Base-by-base conservation (phyloP, 2,329 filamentous ascomycete genomes). In the Diaporthe australafricana region DNA sequence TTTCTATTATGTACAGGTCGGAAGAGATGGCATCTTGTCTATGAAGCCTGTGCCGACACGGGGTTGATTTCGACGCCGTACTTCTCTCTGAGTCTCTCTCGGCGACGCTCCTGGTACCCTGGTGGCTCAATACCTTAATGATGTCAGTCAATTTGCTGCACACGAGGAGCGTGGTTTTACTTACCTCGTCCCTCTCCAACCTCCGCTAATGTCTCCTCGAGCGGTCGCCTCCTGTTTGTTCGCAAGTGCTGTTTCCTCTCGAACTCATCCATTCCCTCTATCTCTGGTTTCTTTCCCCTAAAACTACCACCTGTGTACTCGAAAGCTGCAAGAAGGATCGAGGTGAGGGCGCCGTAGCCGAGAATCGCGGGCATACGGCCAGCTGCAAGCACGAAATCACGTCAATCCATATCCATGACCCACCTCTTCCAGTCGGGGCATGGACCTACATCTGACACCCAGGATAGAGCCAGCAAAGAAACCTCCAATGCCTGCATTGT, bases 161-260 rank as follows among this genome's bases (percentile, higher is more conserved):
- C 40, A 20, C 2, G 20, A 47, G 27, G 30, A 35, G 55, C 25
- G 22, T 35, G 67, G 22, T 14, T 22, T 45, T 32, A 77, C 86
- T 79, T 88, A 96, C 94, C 94, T 89, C 95, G 90, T 76, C 94
- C 94, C 86, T 98, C 95, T 68, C 95, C 95, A 78, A 98, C 80
- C 79, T 96, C 89, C 30, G 90, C 89, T 75, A 98, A 85, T 2
- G 94, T 97, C 85, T 98, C 92, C 80, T 94, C 92, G 30, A 90
- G 86, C 32, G 94, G 92, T 80, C 91, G 85, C 81, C 94, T 89
- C 81, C 92, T 92, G 79, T 91, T 91, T 85, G 89, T 92, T 80
- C 94, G 89, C 80, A 95, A 74, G 75, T 86, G 87, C 81, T 96
- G 91, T 84, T 95, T 95, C 81, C 91, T 89, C 78, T 91, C 92